Conservation (phyloP, 306 rosid species). For the Cucurbita pepo region DNA sequence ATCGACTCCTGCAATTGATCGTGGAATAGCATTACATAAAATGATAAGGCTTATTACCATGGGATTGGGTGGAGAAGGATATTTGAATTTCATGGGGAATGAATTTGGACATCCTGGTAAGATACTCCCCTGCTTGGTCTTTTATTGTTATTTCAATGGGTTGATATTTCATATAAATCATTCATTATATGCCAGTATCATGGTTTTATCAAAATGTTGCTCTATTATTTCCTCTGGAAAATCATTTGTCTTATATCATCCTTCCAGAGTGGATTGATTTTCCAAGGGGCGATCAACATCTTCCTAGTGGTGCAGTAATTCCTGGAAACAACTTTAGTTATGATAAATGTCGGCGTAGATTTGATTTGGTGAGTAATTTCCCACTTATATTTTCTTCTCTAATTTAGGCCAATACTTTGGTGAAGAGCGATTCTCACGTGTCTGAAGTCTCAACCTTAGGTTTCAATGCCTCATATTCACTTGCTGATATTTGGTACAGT, state of each 20-base stretch:
- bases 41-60: constrained; percentile 95
- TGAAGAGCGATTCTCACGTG: background rate
- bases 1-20: constrained; percentile 68
- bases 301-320: constrained; percentile 42
- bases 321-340: constrained; percentile 61
- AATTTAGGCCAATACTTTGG: background rate
- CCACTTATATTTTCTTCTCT: background rate
- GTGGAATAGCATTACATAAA: constrained; percentile 94
- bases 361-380: constrained; percentile 63
- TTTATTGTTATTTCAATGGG: constrained; percentile 1
- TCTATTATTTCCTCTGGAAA: background rate
- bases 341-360: constrained; percentile 95
- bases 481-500: background rate
- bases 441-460: background rate
- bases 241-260: constrained; percentile 8
- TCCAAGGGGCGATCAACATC: constrained; percentile 74
- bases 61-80: constrained; percentile 97
- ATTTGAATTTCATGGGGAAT: constrained; percentile 97
- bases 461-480: background rate
- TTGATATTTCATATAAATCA: background rate
- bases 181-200: background rate
- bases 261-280: constrained; percentile 94
- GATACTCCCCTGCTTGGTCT: constrained; percentile 6
- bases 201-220: background rate
- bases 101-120: constrained; percentile 99